phyloP scores from a whole-genome alignment of 805 yeast genomes.

The Wickerhamomyces chaumierensis region DNA sequence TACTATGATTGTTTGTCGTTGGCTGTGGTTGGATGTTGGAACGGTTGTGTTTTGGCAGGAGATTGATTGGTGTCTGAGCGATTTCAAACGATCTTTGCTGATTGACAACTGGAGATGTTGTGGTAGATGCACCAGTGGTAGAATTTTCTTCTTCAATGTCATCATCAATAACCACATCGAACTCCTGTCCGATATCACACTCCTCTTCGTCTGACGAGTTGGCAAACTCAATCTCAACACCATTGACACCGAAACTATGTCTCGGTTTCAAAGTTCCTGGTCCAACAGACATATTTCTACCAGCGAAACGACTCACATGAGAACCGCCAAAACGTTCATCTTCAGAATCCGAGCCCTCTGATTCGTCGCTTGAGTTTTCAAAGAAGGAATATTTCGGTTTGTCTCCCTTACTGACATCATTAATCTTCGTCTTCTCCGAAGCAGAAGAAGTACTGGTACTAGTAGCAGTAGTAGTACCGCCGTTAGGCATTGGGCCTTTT shows the following conservation, averaged over 20 bases:
- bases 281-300: not conserved
- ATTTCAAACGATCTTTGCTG: not conserved
- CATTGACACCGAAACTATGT: not conserved
- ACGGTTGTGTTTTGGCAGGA: no score
- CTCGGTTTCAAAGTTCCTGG: no score
- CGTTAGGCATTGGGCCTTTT: no score
- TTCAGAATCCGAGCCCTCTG: conserved; percentile 3
- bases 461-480: no score
- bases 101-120: no score
- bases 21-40: no score
- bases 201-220: conserved; percentile 8
- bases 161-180: conserved; percentile 3
- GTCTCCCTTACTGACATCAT: conserved; percentile 8
- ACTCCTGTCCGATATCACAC: conserved; percentile 2
- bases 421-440: no score
- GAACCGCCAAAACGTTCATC: not conserved
- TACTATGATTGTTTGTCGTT: not conserved
- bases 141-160: conserved; percentile 19
- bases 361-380: conserved; percentile 11
- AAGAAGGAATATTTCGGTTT: conserved; percentile 18
- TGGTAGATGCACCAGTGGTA: no score
- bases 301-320: no score
- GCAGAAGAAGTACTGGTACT: no score
- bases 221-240: conserved; percentile 8
- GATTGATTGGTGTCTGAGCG: no score